Evolutionary conservation across 352 stramenopile species (phyloP).

Genomic region (Globisporangium megalacanthum): DNA sequence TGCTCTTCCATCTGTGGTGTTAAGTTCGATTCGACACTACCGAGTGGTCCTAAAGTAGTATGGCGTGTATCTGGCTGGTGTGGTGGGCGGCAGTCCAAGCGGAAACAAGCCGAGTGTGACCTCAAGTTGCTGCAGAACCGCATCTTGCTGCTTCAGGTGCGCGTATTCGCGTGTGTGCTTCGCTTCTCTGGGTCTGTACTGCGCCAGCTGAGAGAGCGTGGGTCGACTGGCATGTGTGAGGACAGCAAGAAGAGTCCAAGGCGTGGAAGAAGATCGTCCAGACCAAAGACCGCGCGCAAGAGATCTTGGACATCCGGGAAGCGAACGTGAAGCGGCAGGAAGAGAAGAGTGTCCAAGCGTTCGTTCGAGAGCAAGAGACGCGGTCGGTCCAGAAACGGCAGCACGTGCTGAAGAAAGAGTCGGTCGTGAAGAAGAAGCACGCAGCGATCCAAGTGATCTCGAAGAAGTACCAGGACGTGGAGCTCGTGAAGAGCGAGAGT

Average conservation of each 20-base stretch:
- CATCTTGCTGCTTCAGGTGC: conserved; percentile 56
- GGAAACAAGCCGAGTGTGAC: conserved; percentile 72
- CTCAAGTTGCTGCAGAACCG: conserved; percentile 70
- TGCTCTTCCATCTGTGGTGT: not conserved
- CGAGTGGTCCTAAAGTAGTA: too few relatives aligned
- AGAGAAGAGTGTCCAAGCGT: conserved; percentile 34
- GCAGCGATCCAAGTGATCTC: conserved; percentile 68
- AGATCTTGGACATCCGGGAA: conserved; percentile 59
- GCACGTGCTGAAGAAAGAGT: conserved; percentile 59
- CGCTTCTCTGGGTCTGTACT: too few relatives aligned
- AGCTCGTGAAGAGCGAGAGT: conserved; percentile 66
- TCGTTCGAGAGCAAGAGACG: conserved; percentile 37
- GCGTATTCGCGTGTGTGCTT: not conserved
- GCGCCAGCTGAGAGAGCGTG: too few relatives aligned
- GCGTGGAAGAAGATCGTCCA: conserved; percentile 80
- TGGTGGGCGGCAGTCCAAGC: conserved; percentile 32
- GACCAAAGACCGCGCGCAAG: conserved; percentile 65
- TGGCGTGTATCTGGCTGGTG: too few relatives aligned
- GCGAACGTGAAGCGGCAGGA: conserved; percentile 44
- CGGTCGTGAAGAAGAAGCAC: conserved; percentile 70
- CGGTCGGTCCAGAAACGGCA: conserved; percentile 51
- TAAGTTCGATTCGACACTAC: not conserved
- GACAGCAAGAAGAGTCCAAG: conserved; percentile 63
- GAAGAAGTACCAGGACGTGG: conserved; percentile 73
- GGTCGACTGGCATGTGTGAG: too few relatives aligned